Conservation (phyloP, 148 eudicot species). For the Silene latifolia region DNA sequence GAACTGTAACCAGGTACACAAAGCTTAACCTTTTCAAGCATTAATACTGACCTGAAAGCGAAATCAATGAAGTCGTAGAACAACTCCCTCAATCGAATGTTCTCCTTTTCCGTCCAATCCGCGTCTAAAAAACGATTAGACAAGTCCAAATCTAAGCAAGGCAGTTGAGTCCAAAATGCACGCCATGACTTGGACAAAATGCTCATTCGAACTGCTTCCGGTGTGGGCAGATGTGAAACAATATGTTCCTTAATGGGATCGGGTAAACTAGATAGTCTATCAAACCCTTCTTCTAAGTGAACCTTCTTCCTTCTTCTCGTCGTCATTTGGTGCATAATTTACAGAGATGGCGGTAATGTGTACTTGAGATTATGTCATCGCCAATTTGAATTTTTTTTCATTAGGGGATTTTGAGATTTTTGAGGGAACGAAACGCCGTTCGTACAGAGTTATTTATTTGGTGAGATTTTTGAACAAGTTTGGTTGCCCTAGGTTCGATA, state of each 20-base stretch:
- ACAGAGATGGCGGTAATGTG: too few species aligned
- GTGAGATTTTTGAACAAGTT: too few species aligned
- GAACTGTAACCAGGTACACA: background rate
- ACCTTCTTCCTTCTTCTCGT: background rate
- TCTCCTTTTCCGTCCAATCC: background rate
- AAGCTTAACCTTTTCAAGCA: background rate
- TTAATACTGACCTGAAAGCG: background rate
- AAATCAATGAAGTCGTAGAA: conserved; percentile 14
- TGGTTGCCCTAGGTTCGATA: too few species aligned
- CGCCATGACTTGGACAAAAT: conserved; percentile 19
- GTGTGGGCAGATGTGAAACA: conserved; percentile 1
- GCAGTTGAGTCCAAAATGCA: conserved; percentile 4
- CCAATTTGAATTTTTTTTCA: too few species aligned
- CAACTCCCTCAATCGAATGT: background rate
- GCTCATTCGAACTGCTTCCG: background rate
- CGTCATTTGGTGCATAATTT: too few species aligned
- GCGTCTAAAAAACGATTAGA: background rate
- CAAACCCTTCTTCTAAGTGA: background rate
- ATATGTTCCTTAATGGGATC: conserved; percentile 10
- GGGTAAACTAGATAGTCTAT: conserved; percentile 15
- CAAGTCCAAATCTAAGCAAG: background rate
- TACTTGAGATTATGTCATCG: too few species aligned
- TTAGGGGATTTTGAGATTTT: too few species aligned
- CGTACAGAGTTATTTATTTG: too few species aligned
- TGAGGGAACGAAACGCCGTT: too few species aligned